Conservation (phyloP, 1,284 basidiomycete species). For the Melampsora larici-populina region DNA sequence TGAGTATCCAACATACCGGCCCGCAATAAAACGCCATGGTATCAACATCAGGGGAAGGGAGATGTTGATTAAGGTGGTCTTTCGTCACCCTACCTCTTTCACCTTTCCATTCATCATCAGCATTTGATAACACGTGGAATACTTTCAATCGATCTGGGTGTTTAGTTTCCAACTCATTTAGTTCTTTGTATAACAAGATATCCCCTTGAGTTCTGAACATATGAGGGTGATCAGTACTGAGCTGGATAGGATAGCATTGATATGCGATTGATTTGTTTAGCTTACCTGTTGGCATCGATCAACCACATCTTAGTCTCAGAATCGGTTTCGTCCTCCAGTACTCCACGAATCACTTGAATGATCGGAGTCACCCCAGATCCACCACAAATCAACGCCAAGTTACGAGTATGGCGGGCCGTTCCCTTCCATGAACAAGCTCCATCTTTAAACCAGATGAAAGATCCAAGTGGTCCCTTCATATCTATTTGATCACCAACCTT, state of each 20-base stretch:
- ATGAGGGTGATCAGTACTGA: neutral
- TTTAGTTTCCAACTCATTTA: constrained; percentile 57
- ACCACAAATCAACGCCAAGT: constrained; percentile 64
- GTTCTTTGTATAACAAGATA: neutral
- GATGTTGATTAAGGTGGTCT: constrained; percentile 55
- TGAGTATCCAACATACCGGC: constrained; percentile 5
- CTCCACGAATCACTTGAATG: constrained; percentile 60
- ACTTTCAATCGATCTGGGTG: constrained; percentile 56
- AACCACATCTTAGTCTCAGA: constrained; percentile 59
- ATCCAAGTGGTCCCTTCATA: constrained; percentile 65
- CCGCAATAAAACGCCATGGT: constrained; percentile 49
- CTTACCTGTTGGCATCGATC: constrained; percentile 58
- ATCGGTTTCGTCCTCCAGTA: constrained; percentile 58
- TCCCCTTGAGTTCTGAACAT: constrained; percentile 55
- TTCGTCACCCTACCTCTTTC: constrained; percentile 58
- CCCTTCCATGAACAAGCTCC: constrained; percentile 57
- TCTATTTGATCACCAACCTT: constrained; percentile 61
- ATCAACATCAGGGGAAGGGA: constrained; percentile 54
- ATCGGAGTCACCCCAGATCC: constrained; percentile 67
- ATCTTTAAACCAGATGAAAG: constrained; percentile 61
- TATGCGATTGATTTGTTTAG: neutral
- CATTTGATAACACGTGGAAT: constrained; percentile 58
- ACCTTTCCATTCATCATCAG: constrained; percentile 56
- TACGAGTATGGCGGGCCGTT: constrained; percentile 54
- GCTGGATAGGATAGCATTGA: neutral